phyloP scores from a whole-genome alignment of 2,329 filamentous ascomycete genomes.

The Aspergillus sergii region DNA sequence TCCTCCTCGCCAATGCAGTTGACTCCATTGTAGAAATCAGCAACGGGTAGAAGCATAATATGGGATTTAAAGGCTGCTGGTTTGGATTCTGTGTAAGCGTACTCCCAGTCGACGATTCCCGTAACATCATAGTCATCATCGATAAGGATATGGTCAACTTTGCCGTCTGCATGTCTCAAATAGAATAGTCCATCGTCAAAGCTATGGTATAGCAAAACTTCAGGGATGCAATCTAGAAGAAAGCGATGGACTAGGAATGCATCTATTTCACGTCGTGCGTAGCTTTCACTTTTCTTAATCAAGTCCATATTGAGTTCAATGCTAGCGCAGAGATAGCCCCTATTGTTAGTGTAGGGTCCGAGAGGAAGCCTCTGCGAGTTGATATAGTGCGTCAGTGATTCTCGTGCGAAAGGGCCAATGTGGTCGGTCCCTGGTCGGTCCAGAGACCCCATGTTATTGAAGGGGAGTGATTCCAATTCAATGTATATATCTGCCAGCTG shows the following conservation, averaged over 20 bases:
- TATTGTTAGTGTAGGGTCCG: conserved; percentile 39
- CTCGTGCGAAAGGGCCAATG: conserved; percentile 42
- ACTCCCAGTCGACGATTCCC: conserved; percentile 55
- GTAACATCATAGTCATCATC: conserved; percentile 52
- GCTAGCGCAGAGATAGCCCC: conserved; percentile 40
- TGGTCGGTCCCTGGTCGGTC: conserved; percentile 26
- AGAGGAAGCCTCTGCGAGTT: conserved; percentile 25
- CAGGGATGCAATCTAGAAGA: conserved; percentile 23
- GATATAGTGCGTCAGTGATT: conserved; percentile 41
- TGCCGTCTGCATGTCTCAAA: conserved; percentile 53
- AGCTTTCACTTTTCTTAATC: conserved; percentile 42
- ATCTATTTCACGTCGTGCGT: conserved; percentile 35
- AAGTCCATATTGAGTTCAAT: conserved; percentile 42
- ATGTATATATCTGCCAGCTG: conserved; percentile 45
- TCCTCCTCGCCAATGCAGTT: conserved; percentile 45
- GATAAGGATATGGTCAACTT: conserved; percentile 53
- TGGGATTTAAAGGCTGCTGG: conserved; percentile 49
- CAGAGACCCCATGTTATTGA: conserved; percentile 42
- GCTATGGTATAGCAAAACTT: conserved; percentile 16
- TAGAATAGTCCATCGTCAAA: conserved; percentile 41
- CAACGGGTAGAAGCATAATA: conserved; percentile 43
- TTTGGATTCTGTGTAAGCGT: conserved; percentile 36
- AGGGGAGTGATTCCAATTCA: conserved; percentile 42
- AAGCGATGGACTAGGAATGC: conserved; percentile 48
- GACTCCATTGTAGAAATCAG: conserved; percentile 44